Percentiles rank a stretch among this genome's conserved stretches.
Conservation (phyloP, 345 rosid species). For the Acer yangbiense region DNA sequence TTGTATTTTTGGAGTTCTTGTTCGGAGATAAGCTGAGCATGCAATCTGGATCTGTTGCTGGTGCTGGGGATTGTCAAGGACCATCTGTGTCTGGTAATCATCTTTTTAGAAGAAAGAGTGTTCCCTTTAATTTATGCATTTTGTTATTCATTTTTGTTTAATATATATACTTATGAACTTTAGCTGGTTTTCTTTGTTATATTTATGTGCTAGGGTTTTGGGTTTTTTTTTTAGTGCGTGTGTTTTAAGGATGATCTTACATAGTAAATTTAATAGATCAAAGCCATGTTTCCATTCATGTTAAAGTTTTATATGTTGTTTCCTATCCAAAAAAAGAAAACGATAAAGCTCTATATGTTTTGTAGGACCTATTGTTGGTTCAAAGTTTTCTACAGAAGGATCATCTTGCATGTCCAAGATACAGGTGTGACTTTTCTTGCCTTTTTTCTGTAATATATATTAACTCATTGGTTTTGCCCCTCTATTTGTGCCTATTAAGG, state of each 20-base stretch:
- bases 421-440: slow-evolving; percentile 46
- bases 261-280: neutral
- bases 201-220: slow-evolving; percentile 1
- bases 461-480: neutral
- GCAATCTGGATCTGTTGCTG: slow-evolving; percentile 21
- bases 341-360: neutral
- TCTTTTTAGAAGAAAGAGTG: slow-evolving; percentile 11
- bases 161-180: neutral
- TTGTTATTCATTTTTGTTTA: neutral
- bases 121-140: neutral
- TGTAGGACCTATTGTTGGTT: slow-evolving; percentile 35
- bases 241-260: neutral
- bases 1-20: slow-evolving; percentile 35
- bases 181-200: neutral
- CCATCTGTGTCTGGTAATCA: slow-evolving; percentile 31
- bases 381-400: slow-evolving; percentile 31
- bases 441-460: neutral
- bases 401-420: slow-evolving; percentile 43
- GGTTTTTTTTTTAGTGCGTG: neutral
- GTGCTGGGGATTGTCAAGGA: slow-evolving; percentile 20
- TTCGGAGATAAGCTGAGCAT: slow-evolving; percentile 33
- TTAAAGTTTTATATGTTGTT: no score
- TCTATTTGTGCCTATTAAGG: neutral
- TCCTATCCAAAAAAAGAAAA: no score
- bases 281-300: neutral